A percentile compares a stretch with the other conserved stretches of the same genome.
These are phyloP conservation scores for Colletotrichum kahawae DNA, from an alignment of 2,329 filamentous ascomycete species.

Conservation along the genomic window DNA sequence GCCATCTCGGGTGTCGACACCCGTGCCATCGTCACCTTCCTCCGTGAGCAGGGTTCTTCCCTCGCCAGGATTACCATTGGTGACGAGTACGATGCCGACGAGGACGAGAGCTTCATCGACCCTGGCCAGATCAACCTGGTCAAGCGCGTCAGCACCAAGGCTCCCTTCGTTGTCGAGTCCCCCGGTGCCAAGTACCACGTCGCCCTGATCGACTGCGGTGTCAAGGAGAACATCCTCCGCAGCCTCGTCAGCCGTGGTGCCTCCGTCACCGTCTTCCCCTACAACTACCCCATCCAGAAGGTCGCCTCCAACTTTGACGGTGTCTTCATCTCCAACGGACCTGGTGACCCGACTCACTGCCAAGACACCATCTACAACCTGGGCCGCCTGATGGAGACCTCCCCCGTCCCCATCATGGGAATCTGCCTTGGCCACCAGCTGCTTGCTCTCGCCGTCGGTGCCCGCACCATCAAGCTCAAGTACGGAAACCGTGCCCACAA, in stretches of 20 bases:
- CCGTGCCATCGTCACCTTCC: conserved; percentile 91
- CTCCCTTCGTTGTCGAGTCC: conserved; percentile 93
- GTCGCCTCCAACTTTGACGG: conserved; percentile 97
- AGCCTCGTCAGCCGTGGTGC: conserved; percentile 91
- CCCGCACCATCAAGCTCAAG: conserved; percentile 94
- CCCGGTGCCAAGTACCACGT: conserved; percentile 85
- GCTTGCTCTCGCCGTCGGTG: conserved; percentile 86
- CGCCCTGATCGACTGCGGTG: conserved; percentile 95
- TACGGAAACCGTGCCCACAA: conserved; percentile 99
- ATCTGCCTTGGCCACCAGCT: conserved; percentile 98
- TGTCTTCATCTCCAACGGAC: conserved; percentile 98
- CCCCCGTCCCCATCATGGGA: conserved; percentile 92
- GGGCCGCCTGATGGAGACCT: conserved; percentile 86
- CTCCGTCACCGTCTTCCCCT: conserved; percentile 93
- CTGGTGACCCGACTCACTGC: conserved; percentile 97
- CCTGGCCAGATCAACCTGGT: conserved; percentile 97
- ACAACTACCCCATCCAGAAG: conserved; percentile 98
- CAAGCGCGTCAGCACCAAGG: conserved; percentile 95
- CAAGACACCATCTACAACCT: conserved; percentile 94
- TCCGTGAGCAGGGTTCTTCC: conserved; percentile 96
- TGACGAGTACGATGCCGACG: conserved; percentile 97
- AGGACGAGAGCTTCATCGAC: conserved; percentile 95
- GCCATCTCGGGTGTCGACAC: conserved; percentile 98
- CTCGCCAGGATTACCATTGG: conserved; percentile 93
- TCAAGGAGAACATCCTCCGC: conserved; percentile 99